These are phyloP conservation scores for Cladosporium sp. DNA, from an alignment of 2,329 filamentous ascomycete species.

Conservation along the genomic window DNA sequence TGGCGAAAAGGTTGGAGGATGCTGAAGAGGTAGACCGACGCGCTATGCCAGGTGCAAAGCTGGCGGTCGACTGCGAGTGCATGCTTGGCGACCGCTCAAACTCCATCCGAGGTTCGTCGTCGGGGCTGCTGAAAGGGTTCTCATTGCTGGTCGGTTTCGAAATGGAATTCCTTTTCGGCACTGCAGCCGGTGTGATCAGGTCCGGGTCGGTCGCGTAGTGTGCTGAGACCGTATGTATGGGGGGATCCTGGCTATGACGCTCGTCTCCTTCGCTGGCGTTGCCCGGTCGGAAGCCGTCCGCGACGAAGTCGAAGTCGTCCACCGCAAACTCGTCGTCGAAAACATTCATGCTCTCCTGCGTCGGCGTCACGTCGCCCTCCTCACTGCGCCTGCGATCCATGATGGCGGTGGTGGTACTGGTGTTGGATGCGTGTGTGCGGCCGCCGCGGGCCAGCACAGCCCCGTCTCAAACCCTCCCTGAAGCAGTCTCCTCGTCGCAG, in stretches of 20 bases:
- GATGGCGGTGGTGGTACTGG: neutral
- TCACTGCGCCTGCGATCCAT: conserved; percentile 10
- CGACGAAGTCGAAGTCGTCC: conserved; percentile 38
- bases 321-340: conserved; percentile 46
- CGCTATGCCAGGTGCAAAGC: conserved; percentile 17
- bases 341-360: conserved; percentile 35
- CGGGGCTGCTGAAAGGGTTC: conserved; percentile 32
- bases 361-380: conserved; percentile 24
- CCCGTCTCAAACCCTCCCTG: conserved; percentile 7
- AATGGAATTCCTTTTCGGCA: conserved; percentile 24
- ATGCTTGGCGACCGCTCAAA: conserved; percentile 23
- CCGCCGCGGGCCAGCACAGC: conserved; percentile 11
- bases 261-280: conserved; percentile 21
- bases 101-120: conserved; percentile 24
- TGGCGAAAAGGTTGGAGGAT: conserved; percentile 32
- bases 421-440: conserved; percentile 7
- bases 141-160: conserved; percentile 24
- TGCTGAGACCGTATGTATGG: conserved; percentile 27
- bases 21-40: conserved; percentile 30
- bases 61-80: conserved; percentile 32
- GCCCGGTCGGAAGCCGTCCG: conserved; percentile 41
- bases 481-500: neutral
- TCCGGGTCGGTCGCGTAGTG: conserved; percentile 23
- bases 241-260: conserved; percentile 22
- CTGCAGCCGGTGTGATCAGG: conserved; percentile 12